A percentile compares a stretch with the other conserved stretches of the same genome.
phyloP scores from a whole-genome alignment of 2,329 filamentous ascomycete genomes.

The Fusarium sp. region DNA sequence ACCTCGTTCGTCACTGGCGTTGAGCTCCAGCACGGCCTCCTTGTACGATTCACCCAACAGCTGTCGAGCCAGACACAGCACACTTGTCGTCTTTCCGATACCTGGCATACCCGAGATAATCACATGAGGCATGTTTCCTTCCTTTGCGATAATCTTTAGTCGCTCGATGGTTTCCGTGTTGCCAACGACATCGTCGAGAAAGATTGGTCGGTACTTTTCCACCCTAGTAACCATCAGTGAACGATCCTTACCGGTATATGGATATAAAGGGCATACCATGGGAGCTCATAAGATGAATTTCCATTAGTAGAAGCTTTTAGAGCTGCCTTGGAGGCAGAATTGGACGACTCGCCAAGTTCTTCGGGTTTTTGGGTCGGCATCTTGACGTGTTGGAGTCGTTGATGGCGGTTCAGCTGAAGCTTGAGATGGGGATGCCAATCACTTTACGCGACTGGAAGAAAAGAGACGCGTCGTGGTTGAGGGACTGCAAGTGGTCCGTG shows the following conservation, averaged over 20 bases:
- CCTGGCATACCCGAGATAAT: slow-evolving; percentile 99
- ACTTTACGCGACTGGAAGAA: slow-evolving; percentile 51
- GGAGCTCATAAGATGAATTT: slow-evolving; percentile 75
- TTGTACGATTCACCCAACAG: slow-evolving; percentile 94
- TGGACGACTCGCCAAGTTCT: slow-evolving; percentile 70
- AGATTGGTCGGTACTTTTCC: slow-evolving; percentile 95
- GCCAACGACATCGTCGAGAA: slow-evolving; percentile 95
- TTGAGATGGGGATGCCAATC: slow-evolving; percentile 35
- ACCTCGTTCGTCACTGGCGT: slow-evolving; percentile 95
- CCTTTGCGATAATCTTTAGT: slow-evolving; percentile 96
- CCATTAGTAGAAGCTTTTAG: slow-evolving; percentile 62
- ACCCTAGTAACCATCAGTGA: slow-evolving; percentile 71
- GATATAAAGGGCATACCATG: slow-evolving; percentile 67
- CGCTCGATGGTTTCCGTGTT: slow-evolving; percentile 98
- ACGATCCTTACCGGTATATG: slow-evolving; percentile 2
- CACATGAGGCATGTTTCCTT: slow-evolving; percentile 99
- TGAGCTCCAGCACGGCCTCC: slow-evolving; percentile 95
- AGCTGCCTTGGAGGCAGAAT: slow-evolving; percentile 66
- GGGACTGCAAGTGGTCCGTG: slow-evolving; percentile 42
- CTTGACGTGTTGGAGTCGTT: slow-evolving; percentile 24
- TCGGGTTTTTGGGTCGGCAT: slow-evolving; percentile 64
- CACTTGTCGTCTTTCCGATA: slow-evolving; percentile 97
- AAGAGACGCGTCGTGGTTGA: slow-evolving; percentile 47
- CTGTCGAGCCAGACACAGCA: slow-evolving; percentile 92
- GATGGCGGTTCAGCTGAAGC: slow-evolving; percentile 31